These are phyloP conservation scores for Gaeumannomyces sp. DNA, from an alignment of 2,329 filamentous ascomycete genomes.

Conservation along the genomic window DNA sequence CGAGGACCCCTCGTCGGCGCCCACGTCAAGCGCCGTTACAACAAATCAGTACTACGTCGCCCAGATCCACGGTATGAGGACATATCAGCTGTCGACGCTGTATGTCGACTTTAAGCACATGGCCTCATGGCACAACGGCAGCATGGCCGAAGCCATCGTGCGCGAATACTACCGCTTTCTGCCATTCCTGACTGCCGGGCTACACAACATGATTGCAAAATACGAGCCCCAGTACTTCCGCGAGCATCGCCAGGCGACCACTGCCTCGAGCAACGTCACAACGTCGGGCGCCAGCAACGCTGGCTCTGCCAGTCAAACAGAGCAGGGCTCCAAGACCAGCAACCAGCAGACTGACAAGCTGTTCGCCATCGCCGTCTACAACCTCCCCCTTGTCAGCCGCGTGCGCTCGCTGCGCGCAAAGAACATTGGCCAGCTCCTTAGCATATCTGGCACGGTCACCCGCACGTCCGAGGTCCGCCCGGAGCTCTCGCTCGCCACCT, in stretches of 20 bases:
- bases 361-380: conserved; percentile 90
- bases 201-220: conserved; percentile 91
- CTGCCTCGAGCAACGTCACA: conserved; percentile 64
- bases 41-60: conserved; percentile 81
- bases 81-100: conserved; percentile 72
- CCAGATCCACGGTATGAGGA: conserved; percentile 71
- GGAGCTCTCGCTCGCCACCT: conserved; percentile 86
- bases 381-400: conserved; percentile 79
- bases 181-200: conserved; percentile 79
- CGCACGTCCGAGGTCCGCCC: conserved; percentile 95
- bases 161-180: conserved; percentile 92
- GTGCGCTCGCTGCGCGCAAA: conserved; percentile 79
- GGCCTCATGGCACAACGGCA: conserved; percentile 67
- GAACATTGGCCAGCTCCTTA: conserved; percentile 88
- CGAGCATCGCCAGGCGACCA: conserved; percentile 74
- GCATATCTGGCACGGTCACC: conserved; percentile 94
- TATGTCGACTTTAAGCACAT: conserved; percentile 88
- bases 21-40: conserved; percentile 60
- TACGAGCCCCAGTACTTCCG: conserved; percentile 92
- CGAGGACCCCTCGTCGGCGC: conserved; percentile 62
- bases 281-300: conserved; percentile 60
- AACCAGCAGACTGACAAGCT: conserved; percentile 97
- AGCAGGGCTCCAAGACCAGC: conserved; percentile 67
- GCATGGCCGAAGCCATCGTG: conserved; percentile 78
- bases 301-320: conserved; percentile 56